Conservation (phyloP, 805 yeast genomes). For the Ogataea trehalophila region DNA sequence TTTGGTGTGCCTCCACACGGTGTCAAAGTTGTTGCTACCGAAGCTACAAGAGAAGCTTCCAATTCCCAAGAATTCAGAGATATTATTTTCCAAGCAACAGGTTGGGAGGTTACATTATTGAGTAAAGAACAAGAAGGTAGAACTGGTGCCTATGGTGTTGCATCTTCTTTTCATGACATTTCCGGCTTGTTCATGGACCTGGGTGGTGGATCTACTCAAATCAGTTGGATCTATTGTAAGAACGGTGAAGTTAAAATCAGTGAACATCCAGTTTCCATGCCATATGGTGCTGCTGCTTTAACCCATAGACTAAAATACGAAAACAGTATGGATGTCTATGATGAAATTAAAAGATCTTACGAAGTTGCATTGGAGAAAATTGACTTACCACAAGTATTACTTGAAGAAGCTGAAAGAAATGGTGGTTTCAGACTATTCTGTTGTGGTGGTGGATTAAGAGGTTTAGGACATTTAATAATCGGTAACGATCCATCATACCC, state of each 20-base stretch:
- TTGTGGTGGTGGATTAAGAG: slow-evolving; percentile 74
- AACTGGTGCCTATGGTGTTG: slow-evolving; percentile 69
- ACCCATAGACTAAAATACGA: slow-evolving; percentile 51
- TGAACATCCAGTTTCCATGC: slow-evolving; percentile 55
- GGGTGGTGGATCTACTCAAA: slow-evolving; percentile 67
- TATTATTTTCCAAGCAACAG: slow-evolving; percentile 52
- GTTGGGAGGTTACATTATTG: slow-evolving; percentile 60
- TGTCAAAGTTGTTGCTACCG: slow-evolving; percentile 68
- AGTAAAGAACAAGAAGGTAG: slow-evolving; percentile 62
- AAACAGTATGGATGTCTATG: slow-evolving; percentile 41
- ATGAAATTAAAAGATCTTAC: slow-evolving; percentile 51
- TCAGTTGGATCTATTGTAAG: slow-evolving; percentile 61
- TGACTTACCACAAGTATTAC: slow-evolving; percentile 46
- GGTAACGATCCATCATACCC: slow-evolving; percentile 53
- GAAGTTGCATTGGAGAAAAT: slow-evolving; percentile 46
- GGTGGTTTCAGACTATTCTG: slow-evolving; percentile 63
- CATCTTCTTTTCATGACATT: slow-evolving; percentile 62
- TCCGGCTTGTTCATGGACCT: slow-evolving; percentile 69
- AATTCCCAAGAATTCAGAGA: slow-evolving; percentile 56
- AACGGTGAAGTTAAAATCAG: slow-evolving; percentile 54
- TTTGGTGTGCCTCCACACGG: slow-evolving; percentile 61
- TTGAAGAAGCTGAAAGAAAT: slow-evolving; percentile 43
- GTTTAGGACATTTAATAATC: slow-evolving; percentile 58
- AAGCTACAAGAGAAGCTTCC: slow-evolving; percentile 66
- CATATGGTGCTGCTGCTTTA: slow-evolving; percentile 71